These are phyloP conservation scores for Limonium bicolor DNA, from an alignment of 148 eudicot species.

Conservation along the genomic window DNA sequence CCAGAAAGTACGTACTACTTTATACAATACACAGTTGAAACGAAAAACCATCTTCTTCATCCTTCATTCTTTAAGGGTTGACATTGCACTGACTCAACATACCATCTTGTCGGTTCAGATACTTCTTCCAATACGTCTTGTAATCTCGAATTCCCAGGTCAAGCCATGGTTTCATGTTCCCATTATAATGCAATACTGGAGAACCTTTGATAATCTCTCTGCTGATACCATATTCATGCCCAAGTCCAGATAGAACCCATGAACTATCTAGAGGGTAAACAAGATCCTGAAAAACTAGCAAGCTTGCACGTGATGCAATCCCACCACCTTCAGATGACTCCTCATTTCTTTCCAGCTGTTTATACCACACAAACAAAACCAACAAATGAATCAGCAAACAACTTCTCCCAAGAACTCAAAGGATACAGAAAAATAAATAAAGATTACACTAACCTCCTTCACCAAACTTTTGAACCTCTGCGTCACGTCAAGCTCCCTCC, in stretches of 20 bases:
- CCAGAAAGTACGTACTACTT: too few relatives aligned
- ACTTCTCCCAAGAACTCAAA: too few relatives aligned
- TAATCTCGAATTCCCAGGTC: constrained; percentile 72
- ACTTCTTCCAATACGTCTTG: constrained; percentile 45
- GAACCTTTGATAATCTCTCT: constrained; percentile 31
- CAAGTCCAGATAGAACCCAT: constrained; percentile 74
- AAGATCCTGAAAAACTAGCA: constrained; percentile 49
- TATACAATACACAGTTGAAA: too few relatives aligned
- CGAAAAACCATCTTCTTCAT: too few relatives aligned
- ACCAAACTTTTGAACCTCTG: constrained; percentile 35
- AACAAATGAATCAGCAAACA: too few relatives aligned
- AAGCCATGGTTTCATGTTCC: constrained; percentile 97
- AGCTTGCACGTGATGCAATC: constrained; percentile 45
- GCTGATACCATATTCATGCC: constrained; percentile 59
- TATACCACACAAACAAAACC: too few relatives aligned
- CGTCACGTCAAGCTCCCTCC: constrained; percentile 59
- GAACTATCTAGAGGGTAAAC: constrained; percentile 49
- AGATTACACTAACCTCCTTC: constrained; percentile 38
- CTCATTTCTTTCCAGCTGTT: too few relatives aligned
- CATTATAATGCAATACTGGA: constrained; percentile 65
- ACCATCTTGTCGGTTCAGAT: constrained; percentile 38
- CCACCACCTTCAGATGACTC: too few relatives aligned
- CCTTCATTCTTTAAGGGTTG: too few relatives aligned
- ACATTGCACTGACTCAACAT: constrained; percentile 72
- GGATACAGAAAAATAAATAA: too few relatives aligned